phyloP scores from a whole-genome alignment of 2,329 filamentous ascomycete genomes.

The Elsinoe necatrix region DNA sequence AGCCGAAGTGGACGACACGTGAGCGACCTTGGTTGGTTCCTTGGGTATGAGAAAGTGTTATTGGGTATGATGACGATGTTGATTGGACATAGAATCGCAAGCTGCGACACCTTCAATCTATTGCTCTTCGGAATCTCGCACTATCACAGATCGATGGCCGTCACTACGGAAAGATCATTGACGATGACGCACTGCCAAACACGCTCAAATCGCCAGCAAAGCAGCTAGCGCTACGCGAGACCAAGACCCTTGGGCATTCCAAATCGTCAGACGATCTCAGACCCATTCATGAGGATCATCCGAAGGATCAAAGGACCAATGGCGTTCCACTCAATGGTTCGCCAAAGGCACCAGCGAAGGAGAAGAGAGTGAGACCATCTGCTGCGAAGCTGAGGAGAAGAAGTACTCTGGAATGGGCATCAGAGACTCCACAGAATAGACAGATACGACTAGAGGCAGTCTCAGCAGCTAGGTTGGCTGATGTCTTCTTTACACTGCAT shows the following conservation, averaged over 20 bases:
- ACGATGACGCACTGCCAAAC: constrained; percentile 66
- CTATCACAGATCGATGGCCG: constrained; percentile 48
- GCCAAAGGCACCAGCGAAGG: constrained; percentile 8
- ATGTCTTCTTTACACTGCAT: constrained; percentile 84
- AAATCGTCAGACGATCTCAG: constrained; percentile 50
- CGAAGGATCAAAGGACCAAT: constrained; percentile 13
- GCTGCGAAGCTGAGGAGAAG: constrained; percentile 41
- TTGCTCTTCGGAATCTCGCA: constrained; percentile 78
- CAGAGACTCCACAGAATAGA: constrained; percentile 49
- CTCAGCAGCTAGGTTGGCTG: constrained; percentile 63
- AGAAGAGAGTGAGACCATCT: constrained; percentile 26
- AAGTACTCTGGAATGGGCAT: constrained; percentile 56
- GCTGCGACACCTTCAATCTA: constrained; percentile 75
- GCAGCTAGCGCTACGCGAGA: constrained; percentile 47
- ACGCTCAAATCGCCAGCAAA: constrained; percentile 59
- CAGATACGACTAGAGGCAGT: constrained; percentile 71
- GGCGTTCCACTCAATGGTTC: not conserved
- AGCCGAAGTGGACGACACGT: constrained; percentile 27
- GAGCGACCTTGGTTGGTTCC: constrained; percentile 45
- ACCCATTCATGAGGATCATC: constrained; percentile 23
- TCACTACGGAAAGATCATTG: constrained; percentile 54
- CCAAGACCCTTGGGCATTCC: constrained; percentile 45
- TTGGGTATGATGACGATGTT: constrained; percentile 5
- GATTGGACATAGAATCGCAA: constrained; percentile 60
- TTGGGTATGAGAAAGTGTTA: constrained; percentile 32